Percentiles rank a stretch among this genome's conserved stretches.
These are phyloP conservation scores for Colletotrichum sp. DNA, from an alignment of 2,329 filamentous ascomycete species.

Conservation along the genomic window DNA sequence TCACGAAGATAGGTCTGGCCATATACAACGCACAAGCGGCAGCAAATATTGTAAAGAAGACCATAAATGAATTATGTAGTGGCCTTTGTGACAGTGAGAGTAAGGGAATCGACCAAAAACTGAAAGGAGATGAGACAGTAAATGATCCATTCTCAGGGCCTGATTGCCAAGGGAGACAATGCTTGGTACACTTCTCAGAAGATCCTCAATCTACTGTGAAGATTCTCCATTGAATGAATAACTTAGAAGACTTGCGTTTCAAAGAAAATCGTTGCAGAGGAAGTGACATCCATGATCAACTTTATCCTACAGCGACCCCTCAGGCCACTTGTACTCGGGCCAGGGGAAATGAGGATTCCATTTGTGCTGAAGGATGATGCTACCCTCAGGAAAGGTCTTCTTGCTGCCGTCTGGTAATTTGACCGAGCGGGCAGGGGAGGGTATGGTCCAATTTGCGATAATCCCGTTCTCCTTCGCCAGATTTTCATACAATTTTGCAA, in stretches of 20 bases:
- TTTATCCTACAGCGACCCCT: background rate
- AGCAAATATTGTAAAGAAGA: background rate
- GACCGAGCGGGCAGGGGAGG: background rate
- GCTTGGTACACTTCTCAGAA: background rate
- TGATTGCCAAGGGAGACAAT: background rate
- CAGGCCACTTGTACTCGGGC: background rate
- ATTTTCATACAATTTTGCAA: background rate
- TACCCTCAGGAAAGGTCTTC: conserved; percentile 26
- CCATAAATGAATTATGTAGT: background rate
- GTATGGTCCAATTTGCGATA: background rate
- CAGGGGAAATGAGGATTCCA: conserved; percentile 23
- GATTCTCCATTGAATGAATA: background rate
- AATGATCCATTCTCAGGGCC: background rate
- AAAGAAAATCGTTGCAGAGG: background rate
- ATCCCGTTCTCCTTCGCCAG: background rate
- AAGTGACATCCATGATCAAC: background rate
- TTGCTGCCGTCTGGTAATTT: conserved; percentile 20
- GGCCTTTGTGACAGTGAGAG: background rate
- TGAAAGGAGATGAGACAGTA: background rate
- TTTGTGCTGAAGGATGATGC: conserved; percentile 18
- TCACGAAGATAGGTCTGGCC: background rate
- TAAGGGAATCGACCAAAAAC: background rate
- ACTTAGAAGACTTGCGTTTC: too few relatives aligned
- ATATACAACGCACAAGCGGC: background rate
- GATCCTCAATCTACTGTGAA: background rate